Percentiles rank a stretch among this genome's conserved stretches.
phyloP scores from a whole-genome alignment of 495 filamentous ascomycete species.

The Tuber aestivum region DNA sequence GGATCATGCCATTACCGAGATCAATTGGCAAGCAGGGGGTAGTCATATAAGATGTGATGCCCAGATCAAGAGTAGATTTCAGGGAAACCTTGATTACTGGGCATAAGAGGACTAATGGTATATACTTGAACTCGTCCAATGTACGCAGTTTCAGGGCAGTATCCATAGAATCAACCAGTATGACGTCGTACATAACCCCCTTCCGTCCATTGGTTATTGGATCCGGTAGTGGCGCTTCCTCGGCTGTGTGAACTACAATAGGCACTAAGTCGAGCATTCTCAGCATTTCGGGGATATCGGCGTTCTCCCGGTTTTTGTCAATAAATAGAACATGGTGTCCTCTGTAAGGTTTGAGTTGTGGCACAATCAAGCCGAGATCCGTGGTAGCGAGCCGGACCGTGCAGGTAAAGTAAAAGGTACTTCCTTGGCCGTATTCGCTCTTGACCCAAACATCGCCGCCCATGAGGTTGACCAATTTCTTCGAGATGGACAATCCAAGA shows the following conservation, averaged over 20 bases:
- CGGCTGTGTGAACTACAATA: constrained; percentile 65
- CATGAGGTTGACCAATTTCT: constrained; percentile 93
- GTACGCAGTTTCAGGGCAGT: constrained; percentile 77
- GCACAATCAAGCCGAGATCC: constrained; percentile 71
- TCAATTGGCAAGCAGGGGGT: constrained; percentile 93
- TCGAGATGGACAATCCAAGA: constrained; percentile 91
- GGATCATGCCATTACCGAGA: constrained; percentile 95
- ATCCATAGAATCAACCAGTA: constrained; percentile 91
- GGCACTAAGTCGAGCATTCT: constrained; percentile 72
- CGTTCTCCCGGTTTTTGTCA: constrained; percentile 78
- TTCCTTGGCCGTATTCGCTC: constrained; percentile 85
- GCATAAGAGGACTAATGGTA: constrained; percentile 88
- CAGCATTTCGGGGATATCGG: constrained; percentile 74
- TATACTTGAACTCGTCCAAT: constrained; percentile 94
- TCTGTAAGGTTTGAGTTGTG: constrained; percentile 81
- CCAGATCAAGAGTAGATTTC: constrained; percentile 90
- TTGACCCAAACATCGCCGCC: constrained; percentile 96
- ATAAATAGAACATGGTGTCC: constrained; percentile 92
- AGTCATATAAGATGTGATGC: constrained; percentile 98
- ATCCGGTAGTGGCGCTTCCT: constrained; percentile 50
- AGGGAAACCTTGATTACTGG: constrained; percentile 87
- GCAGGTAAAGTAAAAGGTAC: constrained; percentile 96
- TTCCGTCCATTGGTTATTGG: constrained; percentile 54
- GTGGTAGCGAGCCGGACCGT: constrained; percentile 79
- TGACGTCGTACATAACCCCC: constrained; percentile 79